Conservation (phyloP, 164 flowering plant genomes). For the Berberis vulgaris region DNA sequence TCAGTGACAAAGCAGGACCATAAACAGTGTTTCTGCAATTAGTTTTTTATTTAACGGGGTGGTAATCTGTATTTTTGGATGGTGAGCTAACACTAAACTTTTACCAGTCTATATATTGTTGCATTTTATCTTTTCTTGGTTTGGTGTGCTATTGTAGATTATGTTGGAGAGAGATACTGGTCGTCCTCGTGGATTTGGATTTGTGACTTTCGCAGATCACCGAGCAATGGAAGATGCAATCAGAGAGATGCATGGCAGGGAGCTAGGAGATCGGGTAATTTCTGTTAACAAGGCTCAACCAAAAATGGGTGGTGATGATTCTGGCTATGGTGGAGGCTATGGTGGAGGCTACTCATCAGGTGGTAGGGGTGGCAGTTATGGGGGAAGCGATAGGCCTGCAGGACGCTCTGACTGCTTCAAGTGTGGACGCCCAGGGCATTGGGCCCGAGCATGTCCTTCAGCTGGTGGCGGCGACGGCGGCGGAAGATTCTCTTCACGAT, state of each 20-base stretch:
- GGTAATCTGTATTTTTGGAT: too few relatives aligned
- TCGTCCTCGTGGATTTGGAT: constrained; percentile 98
- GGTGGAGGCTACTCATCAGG: constrained; percentile 58
- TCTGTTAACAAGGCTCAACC: constrained; percentile 95
- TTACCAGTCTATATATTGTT: not conserved
- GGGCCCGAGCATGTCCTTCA: constrained; percentile 94
- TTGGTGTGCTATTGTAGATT: constrained; percentile 38
- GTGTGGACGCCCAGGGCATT: constrained; percentile 96
- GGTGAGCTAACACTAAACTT: not conserved
- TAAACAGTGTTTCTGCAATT: too few relatives aligned
- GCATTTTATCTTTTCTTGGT: not conserved
- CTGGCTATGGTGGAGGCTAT: constrained; percentile 51
- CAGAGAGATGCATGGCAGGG: constrained; percentile 87
- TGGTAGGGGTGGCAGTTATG: constrained; percentile 63
- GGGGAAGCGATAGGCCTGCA: constrained; percentile 50
- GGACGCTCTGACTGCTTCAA: constrained; percentile 83
- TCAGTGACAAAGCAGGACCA: too few relatives aligned
- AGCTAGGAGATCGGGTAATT: constrained; percentile 65
- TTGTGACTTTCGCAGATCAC: constrained; percentile 90
- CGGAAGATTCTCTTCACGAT: constrained; percentile 34
- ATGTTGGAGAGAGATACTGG: constrained; percentile 94
- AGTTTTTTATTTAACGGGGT: too few relatives aligned
- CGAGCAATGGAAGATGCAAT: constrained; percentile 92
- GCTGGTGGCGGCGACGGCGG: constrained; percentile 58
- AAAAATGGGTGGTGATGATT: constrained; percentile 55